A percentile compares a stretch with the other conserved stretches of the same genome.
Conservation (phyloP, 2,329 filamentous ascomycete genomes). For the Fusarium hainanense region DNA sequence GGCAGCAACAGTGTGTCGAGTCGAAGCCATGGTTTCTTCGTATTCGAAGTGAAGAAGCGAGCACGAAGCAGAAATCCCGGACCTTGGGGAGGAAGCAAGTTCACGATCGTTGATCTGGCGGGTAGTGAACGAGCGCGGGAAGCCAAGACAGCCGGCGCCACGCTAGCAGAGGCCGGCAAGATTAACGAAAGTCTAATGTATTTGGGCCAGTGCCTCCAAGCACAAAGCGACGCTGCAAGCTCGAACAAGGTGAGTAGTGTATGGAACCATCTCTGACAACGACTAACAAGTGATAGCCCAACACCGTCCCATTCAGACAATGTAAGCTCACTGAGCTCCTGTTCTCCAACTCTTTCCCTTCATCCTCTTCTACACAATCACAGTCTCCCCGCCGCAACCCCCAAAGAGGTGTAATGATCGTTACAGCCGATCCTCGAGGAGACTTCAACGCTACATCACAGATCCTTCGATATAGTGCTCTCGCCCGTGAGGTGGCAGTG, state of each 20-base stretch:
- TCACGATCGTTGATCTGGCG: slow-evolving; percentile 92
- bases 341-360: slow-evolving; percentile 89
- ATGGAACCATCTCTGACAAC: background rate
- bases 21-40: slow-evolving; percentile 95
- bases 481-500: slow-evolving; percentile 92
- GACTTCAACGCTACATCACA: slow-evolving; percentile 98
- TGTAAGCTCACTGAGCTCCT: slow-evolving; percentile 87
- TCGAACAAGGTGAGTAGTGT: slow-evolving; percentile 72
- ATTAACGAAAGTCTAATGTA: slow-evolving; percentile 99
- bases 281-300: slow-evolving; percentile 62
- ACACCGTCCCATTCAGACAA: slow-evolving; percentile 81
- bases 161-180: slow-evolving; percentile 93
- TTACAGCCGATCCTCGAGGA: slow-evolving; percentile 90
- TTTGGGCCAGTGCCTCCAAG: slow-evolving; percentile 93
- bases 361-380: slow-evolving; percentile 57
- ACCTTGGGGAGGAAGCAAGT: slow-evolving; percentile 78
- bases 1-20: slow-evolving; percentile 94
- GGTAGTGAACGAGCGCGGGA: slow-evolving; percentile 93
- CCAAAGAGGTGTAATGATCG: slow-evolving; percentile 94
- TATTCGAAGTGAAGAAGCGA: slow-evolving; percentile 91
- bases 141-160: slow-evolving; percentile 92
- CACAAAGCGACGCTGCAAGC: slow-evolving; percentile 84
- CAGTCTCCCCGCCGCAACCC: slow-evolving; percentile 68
- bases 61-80: slow-evolving; percentile 57
- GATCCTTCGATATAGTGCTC: slow-evolving; percentile 91